Base-by-base conservation (phyloP, 2,329 filamentous ascomycete species). In the Colletotrichum sp. region DNA sequence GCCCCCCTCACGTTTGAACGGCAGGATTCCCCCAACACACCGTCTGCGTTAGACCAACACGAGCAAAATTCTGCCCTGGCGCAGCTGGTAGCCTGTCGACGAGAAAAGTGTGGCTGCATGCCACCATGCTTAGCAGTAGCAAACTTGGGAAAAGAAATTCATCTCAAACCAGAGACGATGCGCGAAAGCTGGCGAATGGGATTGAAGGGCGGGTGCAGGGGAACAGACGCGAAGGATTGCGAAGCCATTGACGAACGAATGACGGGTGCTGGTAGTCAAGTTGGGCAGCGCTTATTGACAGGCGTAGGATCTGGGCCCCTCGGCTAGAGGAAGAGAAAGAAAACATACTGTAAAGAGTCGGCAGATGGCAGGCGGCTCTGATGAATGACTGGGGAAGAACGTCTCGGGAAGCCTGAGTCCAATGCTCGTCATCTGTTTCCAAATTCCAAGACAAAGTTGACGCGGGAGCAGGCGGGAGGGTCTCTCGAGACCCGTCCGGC, bases 221-320 rank as follows among this genome's bases (percentile, higher is more conserved):
- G n/a, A 64, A 75, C 58, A 76, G 71, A 39, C 74, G 74, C 74
- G 74, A 75, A 76, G 74, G 74, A 76, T 76, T 34, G 43, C 66
- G 6, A 18, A 36, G 55, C 61, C 72, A 62, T 55, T 22, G 52
- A 28, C 15, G 48, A 30, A 39, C 72, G 72, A 68, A 73, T 56
- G 30, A 36, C n/a, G 25, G 36, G 16, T 15, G 12, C 9, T 4
- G 25, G 36, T 34, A 2, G 55, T 1, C 12, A 34, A 2, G 43
- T 32, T 74, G 52, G 55, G 28, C 55, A 43, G 73, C 73, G 73
- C 73, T 68, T 75, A 58, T 65, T n/a, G 28, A 56, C 12, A 18
- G 6, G 22, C 28, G 25, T 8, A 15, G 55, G 18, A 34, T 1
- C 56, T 58, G 30, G 27, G 67, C 28, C 48, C 5, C 15, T 39